These are phyloP conservation scores for Psilocybe cubensis DNA, from an alignment of 768 basidiomycete species.

Conservation along the genomic window DNA sequence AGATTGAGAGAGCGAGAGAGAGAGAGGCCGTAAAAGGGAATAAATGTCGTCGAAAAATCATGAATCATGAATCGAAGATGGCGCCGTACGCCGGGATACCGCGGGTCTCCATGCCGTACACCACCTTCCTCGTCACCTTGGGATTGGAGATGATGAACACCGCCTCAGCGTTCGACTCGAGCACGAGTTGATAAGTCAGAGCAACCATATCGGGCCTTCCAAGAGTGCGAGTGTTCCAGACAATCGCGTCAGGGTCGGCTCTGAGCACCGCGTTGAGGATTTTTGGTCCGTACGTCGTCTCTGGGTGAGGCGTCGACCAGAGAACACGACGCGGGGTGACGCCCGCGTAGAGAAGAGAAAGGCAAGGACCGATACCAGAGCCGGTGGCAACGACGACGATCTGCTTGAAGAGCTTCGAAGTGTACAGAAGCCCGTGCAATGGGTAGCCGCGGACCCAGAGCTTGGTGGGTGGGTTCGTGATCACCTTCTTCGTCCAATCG, in stretches of 20 bases:
- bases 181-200: slow-evolving; percentile 39
- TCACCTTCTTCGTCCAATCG: slow-evolving; percentile 57
- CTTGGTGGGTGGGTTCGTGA: slow-evolving; percentile 50
- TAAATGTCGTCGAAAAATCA: background rate
- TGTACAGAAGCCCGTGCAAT: slow-evolving; percentile 51
- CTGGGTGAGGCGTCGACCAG: slow-evolving; percentile 45
- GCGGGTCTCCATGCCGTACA: slow-evolving; percentile 43
- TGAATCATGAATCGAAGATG: slow-evolving; percentile 42
- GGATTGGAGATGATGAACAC: slow-evolving; percentile 46
- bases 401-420: slow-evolving; percentile 51
- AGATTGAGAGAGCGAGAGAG: no score
- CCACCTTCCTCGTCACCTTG: slow-evolving; percentile 41
- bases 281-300: slow-evolving; percentile 42
- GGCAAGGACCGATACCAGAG: slow-evolving; percentile 53
- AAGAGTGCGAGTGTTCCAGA: slow-evolving; percentile 42
- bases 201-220: slow-evolving; percentile 45
- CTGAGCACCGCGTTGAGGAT: slow-evolving; percentile 41
- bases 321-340: slow-evolving; percentile 40
- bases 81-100: slow-evolving; percentile 45
- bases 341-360: slow-evolving; percentile 38
- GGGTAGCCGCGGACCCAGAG: slow-evolving; percentile 60
- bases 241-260: slow-evolving; percentile 41
- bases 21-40: no score
- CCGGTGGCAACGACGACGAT: slow-evolving; percentile 60
- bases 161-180: slow-evolving; percentile 41